phyloP scores from a whole-genome alignment of 257 asterid genomes.

The Cruciata laevipes region DNA sequence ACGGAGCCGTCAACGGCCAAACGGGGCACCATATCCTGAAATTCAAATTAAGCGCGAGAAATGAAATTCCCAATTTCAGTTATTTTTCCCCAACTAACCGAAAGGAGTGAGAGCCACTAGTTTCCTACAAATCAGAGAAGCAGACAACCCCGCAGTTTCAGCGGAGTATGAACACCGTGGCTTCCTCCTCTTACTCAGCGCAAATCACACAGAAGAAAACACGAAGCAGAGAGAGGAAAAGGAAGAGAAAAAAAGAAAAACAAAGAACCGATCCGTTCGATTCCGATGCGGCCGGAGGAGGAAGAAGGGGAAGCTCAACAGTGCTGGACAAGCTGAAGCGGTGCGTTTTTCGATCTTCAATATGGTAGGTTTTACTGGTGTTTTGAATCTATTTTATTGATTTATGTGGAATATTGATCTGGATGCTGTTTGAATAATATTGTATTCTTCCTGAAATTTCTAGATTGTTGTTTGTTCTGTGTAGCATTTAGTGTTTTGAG shows the following conservation, averaged over 20 bases:
- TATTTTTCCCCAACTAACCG: background rate
- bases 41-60: slow-evolving; percentile 7
- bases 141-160: slow-evolving; percentile 53
- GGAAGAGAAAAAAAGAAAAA: too few species aligned
- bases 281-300: background rate
- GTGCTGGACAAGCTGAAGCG: slow-evolving; percentile 2
- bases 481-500: background rate
- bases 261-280: background rate
- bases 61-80: background rate
- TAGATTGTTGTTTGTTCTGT: background rate
- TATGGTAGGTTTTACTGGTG: slow-evolving; percentile 38
- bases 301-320: slow-evolving; percentile 13
- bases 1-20: too few species aligned
- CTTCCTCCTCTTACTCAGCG: slow-evolving; percentile 20
- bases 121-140: slow-evolving; percentile 38
- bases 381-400: background rate
- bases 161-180: slow-evolving; percentile 28
- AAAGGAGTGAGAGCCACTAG: slow-evolving; percentile 38
- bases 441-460: background rate
- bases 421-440: background rate
- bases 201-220: background rate
- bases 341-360: slow-evolving; percentile 17
- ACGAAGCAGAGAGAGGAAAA: background rate
- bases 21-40: too few species aligned
- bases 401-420: background rate